These are phyloP conservation scores for Hypoxylon sp. DNA, from an alignment of 2,329 filamentous ascomycete genomes.

Conservation along the genomic window DNA sequence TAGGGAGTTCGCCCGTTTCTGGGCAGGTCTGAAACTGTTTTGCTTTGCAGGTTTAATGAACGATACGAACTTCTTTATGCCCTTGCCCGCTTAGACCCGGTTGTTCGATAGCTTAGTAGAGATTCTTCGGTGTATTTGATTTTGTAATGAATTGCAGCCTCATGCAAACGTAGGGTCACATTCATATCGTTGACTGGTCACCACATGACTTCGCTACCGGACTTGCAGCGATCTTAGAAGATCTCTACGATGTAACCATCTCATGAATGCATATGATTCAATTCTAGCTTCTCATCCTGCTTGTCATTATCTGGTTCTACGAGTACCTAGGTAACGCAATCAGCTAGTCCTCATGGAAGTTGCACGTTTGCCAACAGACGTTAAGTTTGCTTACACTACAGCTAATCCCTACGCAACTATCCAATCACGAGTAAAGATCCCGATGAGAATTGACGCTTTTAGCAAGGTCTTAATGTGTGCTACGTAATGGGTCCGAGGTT, in stretches of 20 bases:
- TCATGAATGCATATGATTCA: not conserved
- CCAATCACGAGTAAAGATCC: conserved; percentile 23
- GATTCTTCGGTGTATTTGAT: not conserved
- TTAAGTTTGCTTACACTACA: conserved; percentile 3
- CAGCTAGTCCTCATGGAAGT: not conserved
- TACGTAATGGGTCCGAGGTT: conserved; percentile 11
- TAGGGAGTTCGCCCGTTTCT: conserved; percentile 17
- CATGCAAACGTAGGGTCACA: not conserved
- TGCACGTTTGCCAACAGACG: not conserved
- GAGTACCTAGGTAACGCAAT: not conserved
- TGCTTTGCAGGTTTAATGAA: conserved; percentile 22
- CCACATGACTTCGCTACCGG: not conserved
- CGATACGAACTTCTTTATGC: conserved; percentile 18
- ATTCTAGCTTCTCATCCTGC: too few species aligned
- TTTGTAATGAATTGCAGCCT: not conserved
- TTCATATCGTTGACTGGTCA: not conserved
- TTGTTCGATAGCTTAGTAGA: not conserved
- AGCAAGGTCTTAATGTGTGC: conserved; percentile 6
- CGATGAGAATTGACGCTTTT: conserved; percentile 13
- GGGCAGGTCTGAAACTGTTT: conserved; percentile 5
- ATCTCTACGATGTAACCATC: not conserved
- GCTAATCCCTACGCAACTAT: conserved; percentile 1
- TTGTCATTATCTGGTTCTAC: too few species aligned
- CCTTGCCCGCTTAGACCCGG: not conserved
- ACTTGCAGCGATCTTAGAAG: too few species aligned